phyloP scores from a whole-genome alignment of 192 early-diverging fungal species.

The Pilaira anomala region DNA sequence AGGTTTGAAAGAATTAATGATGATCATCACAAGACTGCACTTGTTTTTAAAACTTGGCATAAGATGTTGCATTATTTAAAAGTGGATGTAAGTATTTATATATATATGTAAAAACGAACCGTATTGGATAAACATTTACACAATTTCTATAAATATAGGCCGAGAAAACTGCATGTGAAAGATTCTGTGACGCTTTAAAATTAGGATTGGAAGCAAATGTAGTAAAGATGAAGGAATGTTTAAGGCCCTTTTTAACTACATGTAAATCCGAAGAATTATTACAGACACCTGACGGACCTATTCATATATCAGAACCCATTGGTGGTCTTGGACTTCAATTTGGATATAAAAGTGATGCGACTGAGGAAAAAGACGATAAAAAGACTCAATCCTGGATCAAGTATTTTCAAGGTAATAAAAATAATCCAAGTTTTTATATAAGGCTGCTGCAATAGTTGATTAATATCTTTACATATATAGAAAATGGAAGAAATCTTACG shows the following conservation, averaged over 20 bases:
- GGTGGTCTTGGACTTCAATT: slow-evolving; percentile 72
- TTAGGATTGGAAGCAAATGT: slow-evolving; percentile 71
- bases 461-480: slow-evolving; percentile 29
- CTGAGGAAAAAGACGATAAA: slow-evolving; percentile 64
- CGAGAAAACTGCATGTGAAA: slow-evolving; percentile 63
- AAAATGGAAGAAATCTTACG: slow-evolving; percentile 84
- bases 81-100: slow-evolving; percentile 38
- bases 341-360: slow-evolving; percentile 69
- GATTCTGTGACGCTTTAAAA: slow-evolving; percentile 77
- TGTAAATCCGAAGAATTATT: slow-evolving; percentile 80
- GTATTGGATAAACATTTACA: not conserved
- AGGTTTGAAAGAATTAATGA: slow-evolving; percentile 85
- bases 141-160: no score
- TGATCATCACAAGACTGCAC: slow-evolving; percentile 55
- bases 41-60: slow-evolving; percentile 90
- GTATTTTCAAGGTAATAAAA: slow-evolving; percentile 62
- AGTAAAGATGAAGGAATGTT: slow-evolving; percentile 63
- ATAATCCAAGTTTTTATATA: no score
- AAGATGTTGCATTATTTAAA: slow-evolving; percentile 82
- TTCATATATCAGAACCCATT: slow-evolving; percentile 4
- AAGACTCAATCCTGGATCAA: slow-evolving; percentile 73
- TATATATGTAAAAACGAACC: not conserved
- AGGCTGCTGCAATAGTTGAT: no score
- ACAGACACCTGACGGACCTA: slow-evolving; percentile 37
- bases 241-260: slow-evolving; percentile 74